phyloP scores from a whole-genome alignment of 2,329 filamentous ascomycete species.

The Aureobasidium musti region DNA sequence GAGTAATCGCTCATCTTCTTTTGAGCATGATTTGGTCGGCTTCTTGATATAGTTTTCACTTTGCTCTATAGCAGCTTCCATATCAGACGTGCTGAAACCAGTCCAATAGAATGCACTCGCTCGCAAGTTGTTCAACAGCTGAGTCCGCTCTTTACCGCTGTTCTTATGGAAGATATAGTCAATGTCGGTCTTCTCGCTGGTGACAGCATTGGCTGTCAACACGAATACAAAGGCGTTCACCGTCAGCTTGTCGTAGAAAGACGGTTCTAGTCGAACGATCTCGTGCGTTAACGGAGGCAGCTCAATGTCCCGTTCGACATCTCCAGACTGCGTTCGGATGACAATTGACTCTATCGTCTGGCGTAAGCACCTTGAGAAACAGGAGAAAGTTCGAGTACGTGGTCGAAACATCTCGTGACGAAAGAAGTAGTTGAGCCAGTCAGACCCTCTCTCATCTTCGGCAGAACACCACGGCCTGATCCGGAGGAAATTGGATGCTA shows the following conservation, averaged over 20 bases:
- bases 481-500: slow-evolving; percentile 68
- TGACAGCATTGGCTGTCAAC: slow-evolving; percentile 82
- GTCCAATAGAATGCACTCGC: slow-evolving; percentile 86
- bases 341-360: slow-evolving; percentile 76
- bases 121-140: slow-evolving; percentile 74
- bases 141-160: slow-evolving; percentile 66
- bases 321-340: slow-evolving; percentile 73
- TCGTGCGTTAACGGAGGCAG: slow-evolving; percentile 74
- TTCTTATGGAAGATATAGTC: slow-evolving; percentile 88
- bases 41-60: slow-evolving; percentile 68
- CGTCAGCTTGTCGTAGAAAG: slow-evolving; percentile 78
- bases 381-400: slow-evolving; percentile 57
- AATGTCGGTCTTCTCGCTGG: slow-evolving; percentile 77
- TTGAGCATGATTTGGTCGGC: slow-evolving; percentile 59
- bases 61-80: slow-evolving; percentile 65
- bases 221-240: slow-evolving; percentile 84
- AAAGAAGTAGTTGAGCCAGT: slow-evolving; percentile 73
- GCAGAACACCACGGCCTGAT: slow-evolving; percentile 72
- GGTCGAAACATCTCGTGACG: slow-evolving; percentile 50
- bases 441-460: slow-evolving; percentile 60
- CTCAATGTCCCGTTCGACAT: slow-evolving; percentile 63
- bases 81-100: slow-evolving; percentile 67
- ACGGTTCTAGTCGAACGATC: slow-evolving; percentile 73
- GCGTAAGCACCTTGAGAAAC: slow-evolving; percentile 60
- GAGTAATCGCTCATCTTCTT: slow-evolving; percentile 63